Percentiles rank a stretch among this genome's conserved stretches.
Evolutionary conservation across 2,329 filamentous ascomycete genomes (phyloP).

Genomic region (Pseudogymnoascus sp.): DNA sequence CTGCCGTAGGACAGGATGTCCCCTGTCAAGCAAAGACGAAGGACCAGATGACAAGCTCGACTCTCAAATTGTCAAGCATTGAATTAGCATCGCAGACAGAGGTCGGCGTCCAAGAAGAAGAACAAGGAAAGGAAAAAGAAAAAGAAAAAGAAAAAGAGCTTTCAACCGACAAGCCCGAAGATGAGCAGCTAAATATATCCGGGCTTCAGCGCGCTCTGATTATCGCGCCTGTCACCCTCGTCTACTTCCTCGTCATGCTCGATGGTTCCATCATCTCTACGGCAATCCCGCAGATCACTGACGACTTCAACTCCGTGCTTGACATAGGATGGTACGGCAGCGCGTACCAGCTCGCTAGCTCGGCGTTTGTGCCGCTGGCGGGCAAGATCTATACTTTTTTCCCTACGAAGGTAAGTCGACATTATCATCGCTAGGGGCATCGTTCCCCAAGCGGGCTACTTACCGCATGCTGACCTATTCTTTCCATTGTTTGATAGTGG

Average conservation of each 20-base stretch:
- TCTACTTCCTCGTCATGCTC: constrained; percentile 41
- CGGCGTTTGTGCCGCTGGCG: constrained; percentile 33
- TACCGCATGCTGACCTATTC: background rate
- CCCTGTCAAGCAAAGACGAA: too few relatives aligned
- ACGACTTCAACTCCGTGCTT: constrained; percentile 40
- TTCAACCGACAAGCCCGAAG: background rate
- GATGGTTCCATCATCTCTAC: constrained; percentile 48
- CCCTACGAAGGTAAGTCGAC: constrained; percentile 26
- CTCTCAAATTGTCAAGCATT: background rate
- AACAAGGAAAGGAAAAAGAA: background rate
- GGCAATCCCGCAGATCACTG: constrained; percentile 44
- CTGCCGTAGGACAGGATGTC: too few relatives aligned
- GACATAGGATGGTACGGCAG: constrained; percentile 52
- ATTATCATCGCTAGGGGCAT: background rate
- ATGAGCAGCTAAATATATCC: background rate
- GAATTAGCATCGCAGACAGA: background rate
- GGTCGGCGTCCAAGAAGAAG: background rate
- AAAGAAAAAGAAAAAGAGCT: background rate
- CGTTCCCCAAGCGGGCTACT: background rate
- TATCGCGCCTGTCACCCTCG: constrained; percentile 34
- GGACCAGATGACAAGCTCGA: background rate
- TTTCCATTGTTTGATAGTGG: background rate
- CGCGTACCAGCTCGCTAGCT: constrained; percentile 39
- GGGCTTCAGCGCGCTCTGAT: constrained; percentile 12
- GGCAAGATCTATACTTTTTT: constrained; percentile 44